Conservation (phyloP, 441 rosid species). For the Macaranga tanarius region DNA sequence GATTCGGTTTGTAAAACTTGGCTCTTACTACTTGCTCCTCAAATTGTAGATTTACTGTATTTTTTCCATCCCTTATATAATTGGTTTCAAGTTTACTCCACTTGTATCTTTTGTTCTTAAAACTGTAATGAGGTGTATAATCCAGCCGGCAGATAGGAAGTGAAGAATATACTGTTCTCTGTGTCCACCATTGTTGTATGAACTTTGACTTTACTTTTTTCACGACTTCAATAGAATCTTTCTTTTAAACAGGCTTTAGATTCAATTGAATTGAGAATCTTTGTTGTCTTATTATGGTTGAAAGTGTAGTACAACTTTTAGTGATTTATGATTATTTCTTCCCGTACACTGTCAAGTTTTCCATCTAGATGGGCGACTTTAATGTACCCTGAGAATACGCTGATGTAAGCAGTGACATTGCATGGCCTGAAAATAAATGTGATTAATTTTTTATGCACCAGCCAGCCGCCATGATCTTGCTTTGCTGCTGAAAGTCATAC, state of each 20-base stretch:
- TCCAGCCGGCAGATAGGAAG: slow-evolving; percentile 37
- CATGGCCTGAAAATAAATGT: background rate
- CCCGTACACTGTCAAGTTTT: background rate
- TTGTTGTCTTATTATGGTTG: background rate
- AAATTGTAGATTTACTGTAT: slow-evolving; percentile 39
- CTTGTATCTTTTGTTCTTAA: slow-evolving; percentile 30
- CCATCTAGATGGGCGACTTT: background rate
- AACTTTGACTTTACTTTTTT: slow-evolving; percentile 21
- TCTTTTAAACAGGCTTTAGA: slow-evolving; percentile 2
- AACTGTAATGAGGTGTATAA: slow-evolving; percentile 39
- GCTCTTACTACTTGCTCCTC: slow-evolving; percentile 32
- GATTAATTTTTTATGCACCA: background rate
- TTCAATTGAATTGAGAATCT: slow-evolving; percentile 14
- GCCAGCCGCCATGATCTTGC: background rate
- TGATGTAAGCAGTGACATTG: slow-evolving; percentile 18
- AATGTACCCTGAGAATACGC: background rate
- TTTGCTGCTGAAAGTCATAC: slow-evolving; percentile 1
- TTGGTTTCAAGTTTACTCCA: slow-evolving; percentile 23
- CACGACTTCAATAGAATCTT: slow-evolving; percentile 18
- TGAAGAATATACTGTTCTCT: slow-evolving; percentile 23
- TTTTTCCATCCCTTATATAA: background rate
- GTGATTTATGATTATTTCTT: background rate
- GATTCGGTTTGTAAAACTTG: slow-evolving; percentile 28
- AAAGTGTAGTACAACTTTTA: background rate
- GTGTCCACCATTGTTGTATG: slow-evolving; percentile 27